Conservation (phyloP, 108 stramenopile species). For the Schizochytrium sp. region DNA sequence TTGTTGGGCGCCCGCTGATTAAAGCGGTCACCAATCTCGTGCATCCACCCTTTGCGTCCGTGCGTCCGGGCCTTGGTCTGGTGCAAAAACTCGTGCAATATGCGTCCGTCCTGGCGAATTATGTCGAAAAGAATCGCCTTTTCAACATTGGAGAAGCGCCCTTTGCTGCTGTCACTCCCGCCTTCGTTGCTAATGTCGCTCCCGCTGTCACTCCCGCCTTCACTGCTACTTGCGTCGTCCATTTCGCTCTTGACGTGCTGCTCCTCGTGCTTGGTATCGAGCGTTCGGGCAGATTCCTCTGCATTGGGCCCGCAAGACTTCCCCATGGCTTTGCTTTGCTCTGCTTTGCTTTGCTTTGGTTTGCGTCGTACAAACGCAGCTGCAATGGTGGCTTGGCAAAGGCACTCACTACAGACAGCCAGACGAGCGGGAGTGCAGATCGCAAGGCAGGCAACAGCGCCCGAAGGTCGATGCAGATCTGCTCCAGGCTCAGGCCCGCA, state of each 20-base stretch:
- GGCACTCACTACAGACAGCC: no score
- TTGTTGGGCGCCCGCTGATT: neutral
- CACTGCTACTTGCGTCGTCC: neutral
- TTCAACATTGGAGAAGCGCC: neutral
- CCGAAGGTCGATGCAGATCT: no score
- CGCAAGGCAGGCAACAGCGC: no score
- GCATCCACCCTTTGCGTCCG: neutral
- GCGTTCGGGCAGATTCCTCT: no score
- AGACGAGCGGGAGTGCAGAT: no score
- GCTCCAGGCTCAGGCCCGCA: no score
- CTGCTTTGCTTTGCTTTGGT: no score
- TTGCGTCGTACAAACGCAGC: no score
- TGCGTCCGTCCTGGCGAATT: neutral
- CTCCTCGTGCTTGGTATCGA: no score
- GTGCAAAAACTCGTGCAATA: neutral
- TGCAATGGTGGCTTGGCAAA: no score
- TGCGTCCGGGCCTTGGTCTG: conserved; percentile 8
- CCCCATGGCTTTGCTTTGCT: no score
- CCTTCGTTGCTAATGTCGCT: neutral
- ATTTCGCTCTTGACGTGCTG: neutral
- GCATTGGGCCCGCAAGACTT: no score
- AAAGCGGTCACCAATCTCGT: neutral
- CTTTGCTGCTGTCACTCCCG: neutral
- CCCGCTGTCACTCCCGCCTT: neutral
- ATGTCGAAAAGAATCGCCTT: neutral